These are phyloP conservation scores for Durusdinium trenchii DNA, from an alignment of 73 alveolate species.

Conservation along the genomic window DNA sequence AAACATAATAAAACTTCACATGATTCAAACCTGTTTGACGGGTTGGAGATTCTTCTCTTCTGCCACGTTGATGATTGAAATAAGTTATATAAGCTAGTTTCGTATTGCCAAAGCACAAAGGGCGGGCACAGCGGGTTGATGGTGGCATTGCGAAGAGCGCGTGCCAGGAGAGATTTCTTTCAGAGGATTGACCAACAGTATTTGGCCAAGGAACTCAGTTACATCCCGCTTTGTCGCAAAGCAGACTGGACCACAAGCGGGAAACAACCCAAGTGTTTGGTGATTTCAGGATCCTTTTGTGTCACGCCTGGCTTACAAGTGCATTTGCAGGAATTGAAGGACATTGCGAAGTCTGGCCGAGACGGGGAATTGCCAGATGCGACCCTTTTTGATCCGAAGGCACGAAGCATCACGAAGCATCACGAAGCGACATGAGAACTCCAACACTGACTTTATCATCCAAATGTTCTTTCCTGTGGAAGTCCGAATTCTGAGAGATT, in stretches of 20 bases:
- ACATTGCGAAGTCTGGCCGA: constrained; percentile 63
- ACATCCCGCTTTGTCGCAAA: too few relatives aligned
- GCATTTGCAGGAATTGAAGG: constrained; percentile 24
- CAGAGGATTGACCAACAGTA: constrained; percentile 75
- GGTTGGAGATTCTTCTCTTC: too few relatives aligned
- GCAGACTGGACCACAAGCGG: too few relatives aligned
- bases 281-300: too few relatives aligned
- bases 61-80: too few relatives aligned
- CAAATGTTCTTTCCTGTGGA: neutral
- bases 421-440: neutral
- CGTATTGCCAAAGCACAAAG: too few relatives aligned
- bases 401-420: too few relatives aligned
- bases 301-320: neutral
- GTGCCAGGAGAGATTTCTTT: constrained; percentile 40
- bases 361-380: constrained; percentile 61
- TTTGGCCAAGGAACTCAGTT: constrained; percentile 66
- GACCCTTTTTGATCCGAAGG: constrained; percentile 89
- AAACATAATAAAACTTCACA: too few relatives aligned
- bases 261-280: neutral
- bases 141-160: neutral
- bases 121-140: too few relatives aligned
- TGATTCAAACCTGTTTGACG: too few relatives aligned
- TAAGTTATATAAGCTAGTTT: too few relatives aligned
- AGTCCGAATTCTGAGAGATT: neutral
- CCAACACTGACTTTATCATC: neutral